Evolutionary conservation across 2,329 filamentous ascomycete genomes (phyloP), one percentile per base, ranked within the genome.

Genomic region (Cladosporium sp.): DNA sequence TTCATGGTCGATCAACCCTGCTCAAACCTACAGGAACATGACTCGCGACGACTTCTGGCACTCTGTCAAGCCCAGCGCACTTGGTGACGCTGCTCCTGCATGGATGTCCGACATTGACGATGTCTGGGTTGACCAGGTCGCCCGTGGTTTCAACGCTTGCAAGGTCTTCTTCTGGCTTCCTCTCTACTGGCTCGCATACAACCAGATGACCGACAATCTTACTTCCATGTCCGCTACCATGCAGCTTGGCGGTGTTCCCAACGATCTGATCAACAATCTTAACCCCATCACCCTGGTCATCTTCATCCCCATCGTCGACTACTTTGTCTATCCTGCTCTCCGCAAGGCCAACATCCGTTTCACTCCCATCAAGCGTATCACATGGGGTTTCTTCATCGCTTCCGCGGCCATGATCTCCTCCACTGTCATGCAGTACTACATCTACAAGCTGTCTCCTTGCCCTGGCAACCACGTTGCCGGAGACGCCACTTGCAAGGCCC

Each of bases 101-200:
- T 93, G 90, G 90, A 93, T 93, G 89, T 65, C 66, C 61, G 90
- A 88, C 0, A 93, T 92, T 70, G 91, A 94, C 67, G 91, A 94
- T 70, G 86, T 87, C 61, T 94, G 91, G 90, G 91, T 92, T 48
- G 88, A 91, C 5, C 89, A 92, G 73, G 81, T 92, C 58, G 89
- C 89, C 77, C 87, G 88, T 58, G 85, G 85, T 18, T 76, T 88
- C 53, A 75, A 82, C 75, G 90, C 89, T 21, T 92, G 90, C 81
- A 87, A 88, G 72, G 89, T 91, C 65, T 91, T 92, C 66, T 68
- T 79, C 51, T 82, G 79, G 73, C 78, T 79, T 62, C 81, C 81
- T 0, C 75, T 83, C 5, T 83, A 82, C 68, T 94, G 36, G 90
- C 74, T 85, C 69, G 89, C 92, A 36, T 93, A 76, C 69, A 75